phyloP scores from a whole-genome alignment of 257 asterid species.

The Solanum lycopersicoides region DNA sequence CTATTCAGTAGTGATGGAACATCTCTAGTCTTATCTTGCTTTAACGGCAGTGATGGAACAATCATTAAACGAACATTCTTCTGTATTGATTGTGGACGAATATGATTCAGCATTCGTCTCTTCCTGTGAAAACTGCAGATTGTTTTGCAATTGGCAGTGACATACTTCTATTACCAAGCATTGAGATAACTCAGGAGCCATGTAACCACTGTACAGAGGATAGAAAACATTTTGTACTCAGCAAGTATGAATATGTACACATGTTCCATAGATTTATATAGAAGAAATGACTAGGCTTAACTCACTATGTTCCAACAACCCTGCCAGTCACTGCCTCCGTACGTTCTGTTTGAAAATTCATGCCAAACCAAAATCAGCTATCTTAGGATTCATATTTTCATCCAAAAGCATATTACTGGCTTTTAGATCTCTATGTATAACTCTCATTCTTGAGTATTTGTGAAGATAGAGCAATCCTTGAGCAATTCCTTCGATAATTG shows the following conservation, averaged over 20 bases:
- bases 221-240: background rate
- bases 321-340: constrained; percentile 38
- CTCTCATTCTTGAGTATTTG: background rate
- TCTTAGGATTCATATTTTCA: constrained; percentile 48
- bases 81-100: background rate
- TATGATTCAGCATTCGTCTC: background rate
- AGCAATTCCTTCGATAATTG: constrained; percentile 7
- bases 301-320: constrained; percentile 54
- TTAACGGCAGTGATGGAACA: background rate
- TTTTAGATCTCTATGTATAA: background rate
- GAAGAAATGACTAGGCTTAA: background rate
- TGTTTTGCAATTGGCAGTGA: constrained; percentile 14
- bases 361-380: constrained; percentile 60
- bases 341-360: constrained; percentile 35
- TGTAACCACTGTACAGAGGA: constrained; percentile 35
- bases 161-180: constrained; percentile 28
- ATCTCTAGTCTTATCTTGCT: background rate
- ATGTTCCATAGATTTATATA: background rate
- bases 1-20: background rate
- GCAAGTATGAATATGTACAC: background rate
- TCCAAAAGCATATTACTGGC: background rate
- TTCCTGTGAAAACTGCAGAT: constrained; percentile 32
- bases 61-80: background rate
- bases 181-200: constrained; percentile 53
- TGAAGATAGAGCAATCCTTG: background rate